These are phyloP conservation scores for Rubus idaeus DNA, from an alignment of 306 rosid species.

Conservation along the genomic window DNA sequence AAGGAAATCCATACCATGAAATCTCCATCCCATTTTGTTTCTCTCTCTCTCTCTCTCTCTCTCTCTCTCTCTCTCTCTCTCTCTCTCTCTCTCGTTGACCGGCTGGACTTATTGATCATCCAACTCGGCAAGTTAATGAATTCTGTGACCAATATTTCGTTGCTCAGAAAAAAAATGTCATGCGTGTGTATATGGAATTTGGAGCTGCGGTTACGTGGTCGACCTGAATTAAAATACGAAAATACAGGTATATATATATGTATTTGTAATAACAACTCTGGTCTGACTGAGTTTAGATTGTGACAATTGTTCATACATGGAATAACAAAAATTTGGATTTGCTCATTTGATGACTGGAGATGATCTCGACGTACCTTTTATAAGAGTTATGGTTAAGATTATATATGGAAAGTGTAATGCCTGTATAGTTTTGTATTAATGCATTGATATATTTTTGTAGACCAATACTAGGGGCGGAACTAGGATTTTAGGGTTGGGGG, in stretches of 20 bases:
- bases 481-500: no score
- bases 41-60: no score
- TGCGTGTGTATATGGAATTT: neutral
- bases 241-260: neutral
- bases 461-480: no score
- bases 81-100: conserved; percentile 12
- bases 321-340: neutral
- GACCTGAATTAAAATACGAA: neutral
- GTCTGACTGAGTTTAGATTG: neutral
- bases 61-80: conserved; percentile 6
- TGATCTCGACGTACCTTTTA: neutral
- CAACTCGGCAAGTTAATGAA: neutral
- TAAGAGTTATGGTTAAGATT: neutral
- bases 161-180: neutral
- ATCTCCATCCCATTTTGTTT: neutral
- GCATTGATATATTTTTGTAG: no score
- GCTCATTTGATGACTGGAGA: neutral
- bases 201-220: neutral
- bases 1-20: conserved; percentile 1
- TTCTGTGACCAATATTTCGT: neutral
- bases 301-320: no score
- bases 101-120: neutral
- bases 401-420: no score
- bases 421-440: no score
- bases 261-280: neutral